These are phyloP conservation scores for Calocera viscosa DNA, from an alignment of 768 basidiomycete species.

Conservation along the genomic window DNA sequence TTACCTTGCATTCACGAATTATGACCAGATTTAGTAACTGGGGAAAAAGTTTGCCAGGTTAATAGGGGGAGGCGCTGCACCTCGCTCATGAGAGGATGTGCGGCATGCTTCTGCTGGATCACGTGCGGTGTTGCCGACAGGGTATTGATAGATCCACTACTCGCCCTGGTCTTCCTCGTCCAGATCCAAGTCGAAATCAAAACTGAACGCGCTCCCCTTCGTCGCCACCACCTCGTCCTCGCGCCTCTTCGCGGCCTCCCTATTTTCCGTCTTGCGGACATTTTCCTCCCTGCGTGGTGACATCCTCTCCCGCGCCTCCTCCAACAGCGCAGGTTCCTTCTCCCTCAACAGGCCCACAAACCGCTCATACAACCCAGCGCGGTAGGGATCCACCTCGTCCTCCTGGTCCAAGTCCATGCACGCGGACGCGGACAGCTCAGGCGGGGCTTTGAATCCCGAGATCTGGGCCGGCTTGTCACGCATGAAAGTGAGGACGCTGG, in stretches of 20 bases:
- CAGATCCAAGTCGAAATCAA: conserved; percentile 16
- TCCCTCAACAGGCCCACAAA: conserved; percentile 14
- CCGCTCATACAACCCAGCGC: conserved; percentile 11
- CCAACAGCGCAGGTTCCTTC: not conserved
- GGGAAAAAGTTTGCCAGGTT: no score
- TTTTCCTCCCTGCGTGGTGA: not conserved
- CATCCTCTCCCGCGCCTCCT: not conserved
- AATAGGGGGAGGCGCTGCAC: no score
- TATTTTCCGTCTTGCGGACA: not conserved
- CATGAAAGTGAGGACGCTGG: conserved; percentile 21
- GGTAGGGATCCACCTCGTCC: not conserved
- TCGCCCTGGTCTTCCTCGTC: conserved; percentile 11
- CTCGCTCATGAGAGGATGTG: no score
- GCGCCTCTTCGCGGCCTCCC: not conserved
- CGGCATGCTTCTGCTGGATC: no score
- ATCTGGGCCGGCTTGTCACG: conserved; percentile 19
- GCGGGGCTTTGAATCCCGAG: conserved; percentile 20
- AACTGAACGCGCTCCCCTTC: conserved; percentile 13
- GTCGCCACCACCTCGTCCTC: not conserved
- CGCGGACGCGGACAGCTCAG: conserved; percentile 10
- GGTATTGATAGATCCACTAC: no score
- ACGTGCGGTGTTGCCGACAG: no score
- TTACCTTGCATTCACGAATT: no score
- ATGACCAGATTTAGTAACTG: no score
- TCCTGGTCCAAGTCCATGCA: conserved; percentile 1